Evolutionary conservation across 495 filamentous ascomycete genomes (phyloP), one percentile per base, ranked within the genome.

Genomic region (Xylaria curta): DNA sequence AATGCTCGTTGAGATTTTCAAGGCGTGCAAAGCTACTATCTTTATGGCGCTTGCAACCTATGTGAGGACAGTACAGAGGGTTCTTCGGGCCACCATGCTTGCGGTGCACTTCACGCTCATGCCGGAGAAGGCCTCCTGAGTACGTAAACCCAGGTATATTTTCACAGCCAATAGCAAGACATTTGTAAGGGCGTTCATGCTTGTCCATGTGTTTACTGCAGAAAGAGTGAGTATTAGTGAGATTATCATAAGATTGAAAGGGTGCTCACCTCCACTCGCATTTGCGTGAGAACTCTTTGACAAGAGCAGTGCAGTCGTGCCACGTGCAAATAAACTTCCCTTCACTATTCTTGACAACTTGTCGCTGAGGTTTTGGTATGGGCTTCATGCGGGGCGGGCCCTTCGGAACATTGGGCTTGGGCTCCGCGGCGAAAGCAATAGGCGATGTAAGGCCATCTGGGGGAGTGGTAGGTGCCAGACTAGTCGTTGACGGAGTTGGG

Each of bases 161-260:
- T 72, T 94, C 93, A 79, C 95, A 98, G 24, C 89, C 89, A 19
- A 86, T 85, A 33, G 92, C 88, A 31, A 81, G 81, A 80, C 95
- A 98, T 70, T 93, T 91, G 82, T 97, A 97, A 0, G 95, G 95
- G 21, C 95, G 86, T 68, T 95, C 93, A 77, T 98, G 95, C 81
- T 97, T 98, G 83, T 98, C 95, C 93, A 97, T 97, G 79, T 98
- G 95, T 82, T 97, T 95, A 70, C 94, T 95, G 73, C 47, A 70
- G 6, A 19, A 72, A 53, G 66, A 21, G 47, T 71, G 21, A 36
- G 33, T 51, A 36, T 64, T 36, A 42, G 36, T 36, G 21, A n/a
- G 28, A 15, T 28, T 70, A 12, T 8, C n/a, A 28, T 6, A 24
- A 26, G 26, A 19, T 53, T 9, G 49, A 36, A 61, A 61, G 36